These are phyloP conservation scores for Lachnellula suecica DNA, from an alignment of 2,329 filamentous ascomycete species.

Conservation along the genomic window DNA sequence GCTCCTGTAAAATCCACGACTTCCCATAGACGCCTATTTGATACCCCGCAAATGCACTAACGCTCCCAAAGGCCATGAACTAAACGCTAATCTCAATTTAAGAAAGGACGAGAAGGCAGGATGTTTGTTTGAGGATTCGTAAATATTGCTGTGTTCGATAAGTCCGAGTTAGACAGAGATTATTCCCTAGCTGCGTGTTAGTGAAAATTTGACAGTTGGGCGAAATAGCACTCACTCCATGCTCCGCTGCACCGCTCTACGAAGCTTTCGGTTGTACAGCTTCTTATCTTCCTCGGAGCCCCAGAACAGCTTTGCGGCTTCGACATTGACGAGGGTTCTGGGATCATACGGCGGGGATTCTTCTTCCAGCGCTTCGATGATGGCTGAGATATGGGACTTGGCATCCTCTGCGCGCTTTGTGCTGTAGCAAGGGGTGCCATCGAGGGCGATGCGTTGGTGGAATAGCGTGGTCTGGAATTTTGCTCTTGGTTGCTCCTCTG, in stretches of 20 bases:
- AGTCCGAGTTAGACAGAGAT: no score
- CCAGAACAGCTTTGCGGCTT: constrained; percentile 87
- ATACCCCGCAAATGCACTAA: background rate
- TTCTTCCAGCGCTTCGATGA: constrained; percentile 82
- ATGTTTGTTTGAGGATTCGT: no score
- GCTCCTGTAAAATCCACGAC: background rate
- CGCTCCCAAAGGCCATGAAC: background rate
- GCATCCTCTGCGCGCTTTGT: constrained; percentile 73
- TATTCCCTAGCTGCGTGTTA: constrained; percentile 21
- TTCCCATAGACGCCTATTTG: constrained; percentile 7
- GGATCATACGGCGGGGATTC: constrained; percentile 88
- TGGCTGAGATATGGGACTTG: constrained; percentile 77
- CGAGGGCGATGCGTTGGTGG: constrained; percentile 80
- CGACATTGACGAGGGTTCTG: constrained; percentile 79
- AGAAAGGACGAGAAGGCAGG: background rate
- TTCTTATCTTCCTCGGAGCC: constrained; percentile 77
- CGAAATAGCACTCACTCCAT: constrained; percentile 47
- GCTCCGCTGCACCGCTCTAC: constrained; percentile 72
- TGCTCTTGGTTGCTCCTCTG: constrained; percentile 83
- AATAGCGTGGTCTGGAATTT: constrained; percentile 79
- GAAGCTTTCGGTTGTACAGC: constrained; percentile 76
- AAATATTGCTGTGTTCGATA: no score
- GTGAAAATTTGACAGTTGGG: background rate
- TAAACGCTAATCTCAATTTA: constrained; percentile 6
- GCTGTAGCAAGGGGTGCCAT: constrained; percentile 82